Conservation (phyloP, 2,329 filamentous ascomycete species). For the Torrubiella hemipterigena region DNA sequence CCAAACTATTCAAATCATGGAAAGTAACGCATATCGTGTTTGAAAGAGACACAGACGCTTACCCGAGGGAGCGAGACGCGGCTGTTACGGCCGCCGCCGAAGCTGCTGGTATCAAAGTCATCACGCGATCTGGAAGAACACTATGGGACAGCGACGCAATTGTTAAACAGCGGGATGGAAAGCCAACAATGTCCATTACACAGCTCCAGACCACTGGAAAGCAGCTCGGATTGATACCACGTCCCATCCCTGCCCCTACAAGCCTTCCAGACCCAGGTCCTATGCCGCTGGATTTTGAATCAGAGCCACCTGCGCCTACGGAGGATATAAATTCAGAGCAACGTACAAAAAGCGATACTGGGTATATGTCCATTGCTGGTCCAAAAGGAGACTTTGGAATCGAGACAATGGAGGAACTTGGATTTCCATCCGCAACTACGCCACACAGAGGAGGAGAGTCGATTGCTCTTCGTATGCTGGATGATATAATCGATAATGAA, state of each 20-base stretch:
- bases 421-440: conserved; percentile 51
- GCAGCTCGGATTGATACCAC: conserved; percentile 49
- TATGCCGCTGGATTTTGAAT: conserved; percentile 46
- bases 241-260: conserved; percentile 47
- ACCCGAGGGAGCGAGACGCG: conserved; percentile 52
- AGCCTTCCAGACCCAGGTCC: conserved; percentile 53
- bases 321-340: conserved; percentile 50
- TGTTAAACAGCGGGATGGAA: conserved; percentile 50
- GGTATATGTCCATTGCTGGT: conserved; percentile 51
- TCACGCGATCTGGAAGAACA: conserved; percentile 53
- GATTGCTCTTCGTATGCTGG: conserved; percentile 44
- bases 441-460: conserved; percentile 62
- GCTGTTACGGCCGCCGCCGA: conserved; percentile 46
- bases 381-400: conserved; percentile 57
- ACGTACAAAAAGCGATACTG: conserved; percentile 40
- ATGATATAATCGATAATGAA: conserved; percentile 46
- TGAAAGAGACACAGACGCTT: conserved; percentile 67
- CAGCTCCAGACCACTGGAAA: conserved; percentile 53
- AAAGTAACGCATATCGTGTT: conserved; percentile 65
- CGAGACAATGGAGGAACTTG: conserved; percentile 61
- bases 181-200: conserved; percentile 63
- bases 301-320: conserved; percentile 33
- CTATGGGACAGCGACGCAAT: conserved; percentile 64
- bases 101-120: conserved; percentile 54
- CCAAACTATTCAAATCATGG: conserved; percentile 64